Evolutionary conservation across 768 basidiomycete genomes (phyloP).

Genomic region (Boletus vermiculosoides): DNA sequence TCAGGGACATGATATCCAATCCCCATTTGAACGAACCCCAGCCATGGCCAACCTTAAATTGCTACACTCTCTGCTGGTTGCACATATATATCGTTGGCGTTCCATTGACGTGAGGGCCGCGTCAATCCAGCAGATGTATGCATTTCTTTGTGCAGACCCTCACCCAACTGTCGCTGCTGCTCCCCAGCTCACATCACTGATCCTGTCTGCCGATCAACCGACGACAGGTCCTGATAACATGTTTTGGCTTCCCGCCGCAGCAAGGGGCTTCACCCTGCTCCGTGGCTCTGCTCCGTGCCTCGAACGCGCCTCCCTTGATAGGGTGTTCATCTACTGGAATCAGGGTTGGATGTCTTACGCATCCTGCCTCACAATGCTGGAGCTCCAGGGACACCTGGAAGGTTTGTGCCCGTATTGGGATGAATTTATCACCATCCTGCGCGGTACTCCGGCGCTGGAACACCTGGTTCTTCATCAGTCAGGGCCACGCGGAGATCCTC

Average conservation of each 20-base stretch:
- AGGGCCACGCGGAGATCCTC: background rate
- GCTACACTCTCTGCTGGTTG: background rate
- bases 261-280: background rate
- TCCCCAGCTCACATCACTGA: background rate
- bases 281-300: background rate
- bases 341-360: background rate
- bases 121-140: background rate
- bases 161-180: background rate
- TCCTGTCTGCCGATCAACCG: background rate
- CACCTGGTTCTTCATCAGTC: background rate
- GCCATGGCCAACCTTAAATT: background rate
- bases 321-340: background rate
- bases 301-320: background rate
- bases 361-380: background rate
- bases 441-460: too few species aligned
- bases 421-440: background rate
- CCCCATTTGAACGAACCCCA: too few species aligned
- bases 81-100: background rate
- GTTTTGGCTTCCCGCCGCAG: background rate
- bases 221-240: background rate
- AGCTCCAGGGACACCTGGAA: background rate
- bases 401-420: background rate
- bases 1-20: background rate
- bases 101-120: background rate
- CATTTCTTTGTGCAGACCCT: background rate